Evolutionary conservation across 2,329 filamentous ascomycete genomes (phyloP).

Genomic region (Trichoderma citrinoviride): DNA sequence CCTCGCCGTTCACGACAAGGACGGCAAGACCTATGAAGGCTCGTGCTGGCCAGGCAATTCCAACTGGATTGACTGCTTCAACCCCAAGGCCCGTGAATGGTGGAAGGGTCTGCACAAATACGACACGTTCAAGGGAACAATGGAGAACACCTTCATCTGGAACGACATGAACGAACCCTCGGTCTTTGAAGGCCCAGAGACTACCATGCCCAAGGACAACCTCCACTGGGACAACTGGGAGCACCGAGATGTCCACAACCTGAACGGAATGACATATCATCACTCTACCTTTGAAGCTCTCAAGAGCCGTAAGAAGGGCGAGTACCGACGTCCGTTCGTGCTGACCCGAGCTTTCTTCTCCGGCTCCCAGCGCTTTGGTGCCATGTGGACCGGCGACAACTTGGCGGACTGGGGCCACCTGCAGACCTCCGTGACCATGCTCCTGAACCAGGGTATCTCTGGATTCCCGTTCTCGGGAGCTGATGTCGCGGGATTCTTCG

Average conservation of each 20-base stretch:
- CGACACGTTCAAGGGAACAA: constrained; percentile 79
- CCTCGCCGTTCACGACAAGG: constrained; percentile 85
- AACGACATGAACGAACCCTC: constrained; percentile 99
- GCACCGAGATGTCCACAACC: constrained; percentile 92
- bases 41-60: constrained; percentile 99
- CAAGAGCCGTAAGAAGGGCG: constrained; percentile 79
- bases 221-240: constrained; percentile 90
- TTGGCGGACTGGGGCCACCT: constrained; percentile 90
- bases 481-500: constrained; percentile 97
- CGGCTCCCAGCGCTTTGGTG: constrained; percentile 82
- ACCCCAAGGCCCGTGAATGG: constrained; percentile 86
- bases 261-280: constrained; percentile 92
- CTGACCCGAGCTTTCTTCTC: constrained; percentile 91
- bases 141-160: constrained; percentile 90
- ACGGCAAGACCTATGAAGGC: constrained; percentile 83
- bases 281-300: constrained; percentile 90
- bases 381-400: constrained; percentile 99
- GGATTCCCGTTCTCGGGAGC: constrained; percentile 94
- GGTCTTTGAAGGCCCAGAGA: constrained; percentile 97
- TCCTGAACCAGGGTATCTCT: constrained; percentile 85
- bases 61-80: constrained; percentile 95
- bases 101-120: constrained; percentile 89
- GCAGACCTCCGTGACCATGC: constrained; percentile 86
- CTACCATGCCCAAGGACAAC: constrained; percentile 98
- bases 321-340: constrained; percentile 82